These are phyloP conservation scores for Fagopyrum tataricum DNA, from an alignment of 148 eudicot species.

Conservation along the genomic window DNA sequence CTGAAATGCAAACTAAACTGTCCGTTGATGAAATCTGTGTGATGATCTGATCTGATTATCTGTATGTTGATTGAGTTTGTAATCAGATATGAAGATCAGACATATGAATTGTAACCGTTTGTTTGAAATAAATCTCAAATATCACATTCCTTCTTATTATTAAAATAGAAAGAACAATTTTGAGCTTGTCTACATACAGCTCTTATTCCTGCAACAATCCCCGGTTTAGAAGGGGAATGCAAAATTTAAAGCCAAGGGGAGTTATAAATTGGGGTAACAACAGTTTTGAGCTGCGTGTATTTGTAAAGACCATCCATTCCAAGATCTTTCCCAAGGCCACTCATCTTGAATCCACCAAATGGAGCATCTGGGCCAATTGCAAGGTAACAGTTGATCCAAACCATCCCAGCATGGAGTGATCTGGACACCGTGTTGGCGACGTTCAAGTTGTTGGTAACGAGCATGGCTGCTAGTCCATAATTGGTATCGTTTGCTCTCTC, in stretches of 20 bases:
- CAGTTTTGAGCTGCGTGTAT: constrained; percentile 60
- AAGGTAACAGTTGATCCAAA: constrained; percentile 76
- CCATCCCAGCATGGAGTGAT: constrained; percentile 53
- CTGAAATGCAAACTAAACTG: no score
- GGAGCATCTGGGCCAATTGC: constrained; percentile 52
- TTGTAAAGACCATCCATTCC: constrained; percentile 53
- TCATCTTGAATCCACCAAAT: constrained; percentile 75
- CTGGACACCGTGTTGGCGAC: constrained; percentile 67
- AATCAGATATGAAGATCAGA: background rate
- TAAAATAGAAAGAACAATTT: background rate
- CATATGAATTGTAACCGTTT: background rate
- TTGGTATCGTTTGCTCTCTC: constrained; percentile 50
- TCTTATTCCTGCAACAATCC: background rate
- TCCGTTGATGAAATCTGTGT: background rate
- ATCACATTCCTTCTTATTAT: background rate
- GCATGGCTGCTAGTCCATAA: constrained; percentile 70
- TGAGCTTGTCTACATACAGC: background rate
- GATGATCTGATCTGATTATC: background rate
- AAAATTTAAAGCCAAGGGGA: constrained; percentile 46
- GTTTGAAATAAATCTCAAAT: background rate
- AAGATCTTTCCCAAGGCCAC: constrained; percentile 63
- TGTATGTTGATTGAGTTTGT: no score
- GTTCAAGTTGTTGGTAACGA: constrained; percentile 59
- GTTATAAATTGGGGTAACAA: constrained; percentile 59
- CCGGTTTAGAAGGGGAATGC: background rate